Base-by-base conservation (phyloP, 164 flowering plant genomes). In the Magnolia officinalis region DNA sequence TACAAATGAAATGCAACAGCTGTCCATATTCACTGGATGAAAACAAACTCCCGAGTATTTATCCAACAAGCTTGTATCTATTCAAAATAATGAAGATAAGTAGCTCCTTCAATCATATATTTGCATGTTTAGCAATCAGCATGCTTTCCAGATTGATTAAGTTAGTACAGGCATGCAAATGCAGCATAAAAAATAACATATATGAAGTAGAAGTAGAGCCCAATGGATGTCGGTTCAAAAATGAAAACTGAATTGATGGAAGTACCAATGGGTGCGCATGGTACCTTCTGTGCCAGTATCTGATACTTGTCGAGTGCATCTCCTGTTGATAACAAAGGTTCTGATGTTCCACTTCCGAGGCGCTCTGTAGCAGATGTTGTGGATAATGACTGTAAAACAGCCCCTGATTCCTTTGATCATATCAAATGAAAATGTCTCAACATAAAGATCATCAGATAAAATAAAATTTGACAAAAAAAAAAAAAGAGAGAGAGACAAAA, bases 251-350 rank as follows among this genome's bases (percentile, higher is more conserved):
- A 13, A 11, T 8, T 2, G 61, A 16, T 55, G 61, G 61, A 55
- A 55, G 61, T 55, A 11, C 61, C 18, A 11, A 55, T 19, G 4
- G 37, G 20, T 67, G 6, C 61, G 74, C 37, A 61, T 26, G 29
- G 21, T 70, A 96, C 99, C 98, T 93, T 94, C 75, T 86, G 90
- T 29, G 93, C 83, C 76, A 93, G 82, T 37, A 88, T 77, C 77
- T 88, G 91, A 83, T 87, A 94, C 78, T 92, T 94, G 64, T 96
- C 98, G 85, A 93, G 74, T 65, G 94, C 98, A 80, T 94, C 98
- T 74, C 94, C 91, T 5, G 96, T 89, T 68, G 82, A 86, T 79
- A 93, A 80, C 26, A 88, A 82, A 76, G 94, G 87, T 50, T 94
- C 98, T 45, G 92, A 74, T 10, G 81, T 76, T 72, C 76, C 79